Percentiles rank a stretch among this genome's conserved stretches.
These are phyloP conservation scores for Vitis cinerea DNA, from an alignment of 164 flowering plant genomes.

Conservation along the genomic window DNA sequence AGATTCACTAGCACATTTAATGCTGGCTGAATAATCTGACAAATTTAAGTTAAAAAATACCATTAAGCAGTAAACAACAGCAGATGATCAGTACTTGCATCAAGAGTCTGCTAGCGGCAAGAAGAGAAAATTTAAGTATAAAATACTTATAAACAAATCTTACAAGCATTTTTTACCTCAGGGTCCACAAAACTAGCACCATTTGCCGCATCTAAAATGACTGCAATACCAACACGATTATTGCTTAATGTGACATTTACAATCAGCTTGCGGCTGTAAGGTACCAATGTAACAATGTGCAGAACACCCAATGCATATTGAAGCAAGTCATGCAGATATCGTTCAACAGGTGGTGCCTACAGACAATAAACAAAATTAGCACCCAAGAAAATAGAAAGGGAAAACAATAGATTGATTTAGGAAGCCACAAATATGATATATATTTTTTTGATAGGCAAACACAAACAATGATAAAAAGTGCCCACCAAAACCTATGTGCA, in stretches of 20 bases:
- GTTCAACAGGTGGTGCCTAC: constrained; percentile 96
- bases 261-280: constrained; percentile 75
- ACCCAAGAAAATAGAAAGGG: constrained; percentile 1
- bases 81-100: neutral
- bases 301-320: constrained; percentile 97
- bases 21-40: constrained; percentile 89
- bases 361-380: constrained; percentile 6
- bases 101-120: neutral
- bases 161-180: constrained; percentile 51
- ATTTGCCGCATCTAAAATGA: constrained; percentile 89
- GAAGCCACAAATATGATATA: neutral
- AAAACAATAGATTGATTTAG: neutral
- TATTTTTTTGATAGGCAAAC: too few species aligned
- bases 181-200: constrained; percentile 69
- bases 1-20: constrained; percentile 84
- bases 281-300: constrained; percentile 85
- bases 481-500: too few species aligned
- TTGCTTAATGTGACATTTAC: constrained; percentile 83
- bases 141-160: neutral
- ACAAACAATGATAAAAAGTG: too few species aligned
- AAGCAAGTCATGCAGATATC: constrained; percentile 93
- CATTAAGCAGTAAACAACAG: neutral
- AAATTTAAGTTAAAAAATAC: constrained; percentile 5
- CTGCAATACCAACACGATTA: constrained; percentile 90
- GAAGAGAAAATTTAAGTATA: neutral